Evolutionary conservation across 305 asterid genomes (phyloP).

Genomic region (Lippia alba): DNA sequence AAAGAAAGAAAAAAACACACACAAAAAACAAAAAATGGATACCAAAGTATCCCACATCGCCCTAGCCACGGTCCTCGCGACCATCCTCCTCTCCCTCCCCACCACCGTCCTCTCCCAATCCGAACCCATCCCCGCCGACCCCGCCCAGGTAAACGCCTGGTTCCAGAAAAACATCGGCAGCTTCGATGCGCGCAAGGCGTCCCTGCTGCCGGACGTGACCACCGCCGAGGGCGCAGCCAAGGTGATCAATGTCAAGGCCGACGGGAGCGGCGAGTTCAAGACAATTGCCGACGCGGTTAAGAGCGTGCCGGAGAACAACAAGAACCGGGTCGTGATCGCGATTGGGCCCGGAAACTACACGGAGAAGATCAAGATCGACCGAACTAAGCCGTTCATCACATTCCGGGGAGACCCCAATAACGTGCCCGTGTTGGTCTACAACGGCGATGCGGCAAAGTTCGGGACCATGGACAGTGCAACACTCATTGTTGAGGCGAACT

Average conservation of each 20-base stretch:
- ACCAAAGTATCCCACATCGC: neutral
- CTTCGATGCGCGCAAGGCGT: slow-evolving; percentile 15
- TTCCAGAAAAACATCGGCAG: slow-evolving; percentile 44
- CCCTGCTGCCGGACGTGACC: slow-evolving; percentile 41
- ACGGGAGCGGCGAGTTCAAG: slow-evolving; percentile 75
- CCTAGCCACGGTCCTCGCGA: slow-evolving; percentile 16
- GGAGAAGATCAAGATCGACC: no score
- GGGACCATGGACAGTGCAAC: slow-evolving; percentile 69
- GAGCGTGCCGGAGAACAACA: no score
- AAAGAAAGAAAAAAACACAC: neutral
- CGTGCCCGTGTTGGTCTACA: slow-evolving; percentile 47
- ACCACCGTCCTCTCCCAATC: slow-evolving; percentile 29
- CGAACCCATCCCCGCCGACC: slow-evolving; percentile 48
- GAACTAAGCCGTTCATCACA: no score
- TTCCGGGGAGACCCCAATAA: slow-evolving; percentile 68
- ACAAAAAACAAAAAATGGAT: slow-evolving; percentile 20
- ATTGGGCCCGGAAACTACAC: no score
- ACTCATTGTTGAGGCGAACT: slow-evolving; percentile 53
- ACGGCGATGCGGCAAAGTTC: slow-evolving; percentile 52
- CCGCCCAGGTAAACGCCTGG: slow-evolving; percentile 49
- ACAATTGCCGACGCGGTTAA: slow-evolving; percentile 63
- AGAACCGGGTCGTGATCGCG: no score
- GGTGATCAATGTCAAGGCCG: slow-evolving; percentile 48
- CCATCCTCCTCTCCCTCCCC: slow-evolving; percentile 41
- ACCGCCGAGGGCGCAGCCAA: no score